phyloP scores from a whole-genome alignment of 495 filamentous ascomycete species.

The Collariella sp. region DNA sequence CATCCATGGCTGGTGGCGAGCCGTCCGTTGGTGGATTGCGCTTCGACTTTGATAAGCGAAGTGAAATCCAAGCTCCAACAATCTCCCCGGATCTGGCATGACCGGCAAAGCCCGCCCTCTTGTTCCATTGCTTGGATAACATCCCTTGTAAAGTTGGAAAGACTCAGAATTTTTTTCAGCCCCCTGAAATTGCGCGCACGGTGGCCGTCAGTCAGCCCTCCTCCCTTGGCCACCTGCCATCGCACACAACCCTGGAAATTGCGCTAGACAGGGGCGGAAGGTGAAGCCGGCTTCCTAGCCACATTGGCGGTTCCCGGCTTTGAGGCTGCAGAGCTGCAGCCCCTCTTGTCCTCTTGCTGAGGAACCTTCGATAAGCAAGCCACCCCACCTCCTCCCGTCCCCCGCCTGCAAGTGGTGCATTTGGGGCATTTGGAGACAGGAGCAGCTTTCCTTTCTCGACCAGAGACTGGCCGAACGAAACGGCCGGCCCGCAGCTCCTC shows the following conservation, averaged over 20 bases:
- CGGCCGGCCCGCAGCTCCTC: slow-evolving; percentile 6
- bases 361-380: slow-evolving; percentile 16
- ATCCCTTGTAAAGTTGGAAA: too few relatives aligned
- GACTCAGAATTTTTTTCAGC: slow-evolving; percentile 5
- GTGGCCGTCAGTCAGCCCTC: slow-evolving; percentile 9
- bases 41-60: not conserved
- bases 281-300: slow-evolving; percentile 15
- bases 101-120: not conserved
- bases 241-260: slow-evolving; percentile 19
- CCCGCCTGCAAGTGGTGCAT: slow-evolving; percentile 6
- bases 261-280: slow-evolving; percentile 24
- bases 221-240: too few relatives aligned
- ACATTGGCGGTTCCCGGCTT: slow-evolving; percentile 18
- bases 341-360: slow-evolving; percentile 12
- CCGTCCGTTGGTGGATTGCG: not conserved
- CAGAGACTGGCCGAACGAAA: not conserved
- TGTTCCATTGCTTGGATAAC: slow-evolving; percentile 1
- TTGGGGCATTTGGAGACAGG: slow-evolving; percentile 12
- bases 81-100: not conserved
- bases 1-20: slow-evolving; percentile 1
- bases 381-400: slow-evolving; percentile 2
- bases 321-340: slow-evolving; percentile 17
- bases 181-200: slow-evolving; percentile 20
- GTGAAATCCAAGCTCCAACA: not conserved
- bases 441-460: slow-evolving; percentile 7